phyloP scores from a whole-genome alignment of 192 early-diverging fungal genomes.

The Rhizophagus sp. region DNA sequence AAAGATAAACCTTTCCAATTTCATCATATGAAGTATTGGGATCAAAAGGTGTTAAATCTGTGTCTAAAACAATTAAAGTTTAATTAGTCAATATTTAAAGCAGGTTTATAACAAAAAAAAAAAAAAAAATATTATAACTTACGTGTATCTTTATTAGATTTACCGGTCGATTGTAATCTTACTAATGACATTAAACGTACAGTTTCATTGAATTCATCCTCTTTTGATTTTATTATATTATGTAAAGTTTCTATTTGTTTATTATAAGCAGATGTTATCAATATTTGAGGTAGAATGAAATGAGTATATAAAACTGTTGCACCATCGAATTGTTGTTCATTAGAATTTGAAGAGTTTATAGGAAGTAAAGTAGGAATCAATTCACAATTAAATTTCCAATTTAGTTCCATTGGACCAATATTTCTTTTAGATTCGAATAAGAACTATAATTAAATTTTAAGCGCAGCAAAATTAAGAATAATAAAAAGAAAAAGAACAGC shows the following conservation, averaged over 20 bases:
- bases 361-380: neutral
- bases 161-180: neutral
- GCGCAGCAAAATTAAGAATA: neutral
- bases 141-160: neutral
- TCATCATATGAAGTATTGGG: neutral
- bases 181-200: constrained; percentile 10
- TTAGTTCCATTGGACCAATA: constrained; percentile 5
- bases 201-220: constrained; percentile 16
- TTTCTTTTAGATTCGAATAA: constrained; percentile 13
- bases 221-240: constrained; percentile 4
- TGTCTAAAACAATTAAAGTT: neutral
- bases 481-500: neutral
- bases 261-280: constrained; percentile 7
- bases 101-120: too few species aligned
- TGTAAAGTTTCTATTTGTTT: constrained; percentile 11
- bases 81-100: neutral
- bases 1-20: neutral
- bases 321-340: neutral
- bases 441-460: neutral
- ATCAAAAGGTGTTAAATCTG: neutral
- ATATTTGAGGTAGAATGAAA: constrained; percentile 16
- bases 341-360: neutral
- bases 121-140: neutral
- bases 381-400: constrained; percentile 19
- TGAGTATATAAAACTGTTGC: constrained; percentile 16